Base-by-base conservation (phyloP, 1,284 basidiomycete species). In the Cryptococcus sp. region DNA sequence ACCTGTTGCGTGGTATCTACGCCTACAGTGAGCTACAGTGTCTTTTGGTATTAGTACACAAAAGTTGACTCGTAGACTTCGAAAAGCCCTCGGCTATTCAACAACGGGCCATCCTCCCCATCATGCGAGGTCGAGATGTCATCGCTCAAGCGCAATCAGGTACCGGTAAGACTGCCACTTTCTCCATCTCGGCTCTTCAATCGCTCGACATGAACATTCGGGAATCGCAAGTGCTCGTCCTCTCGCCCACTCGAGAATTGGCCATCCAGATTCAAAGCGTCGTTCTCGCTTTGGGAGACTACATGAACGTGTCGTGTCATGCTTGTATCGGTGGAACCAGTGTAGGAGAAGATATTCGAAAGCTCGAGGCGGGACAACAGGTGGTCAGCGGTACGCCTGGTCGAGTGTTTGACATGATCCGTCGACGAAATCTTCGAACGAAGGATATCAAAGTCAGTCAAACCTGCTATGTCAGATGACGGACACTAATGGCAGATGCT, bases 11-110 rank as follows among this genome's bases (percentile, higher is more conserved):
- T 54, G 95, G 95, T 60, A 92, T 98, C 74, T 98, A 98, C 72
- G 95, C 94, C 45, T 99, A 98, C 79, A 95, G 93, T 95, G 59
- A n/a, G n/a, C n/a, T n/a, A n/a, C n/a, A n/a, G n/a, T n/a, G n/a
- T n/a, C n/a, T n/a, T n/a, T n/a, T n/a, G n/a, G n/a, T n/a, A n/a
- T n/a, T n/a, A 16, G n/a, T 23, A 35, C 21, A 26, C n/a, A 10
- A 23, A 22, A 28, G 39, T 42, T 48, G 45, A 49, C 3, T 7
- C 28, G 40, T 36, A 95, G 91, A 94, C 76, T 98, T 99, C 65
- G 95, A 99, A 80, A 95, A 94, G 73, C 92, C 95, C 22, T 97
- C 94, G 53, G 94, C 94, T 44, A 98, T 98, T 69, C 94, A 98
- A 76, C 93, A 97, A 75, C 85, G 94, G 60, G 94, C 94, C 25